These are phyloP conservation scores for Xylaria digitata DNA, from an alignment of 2,329 filamentous ascomycete species.

Conservation along the genomic window DNA sequence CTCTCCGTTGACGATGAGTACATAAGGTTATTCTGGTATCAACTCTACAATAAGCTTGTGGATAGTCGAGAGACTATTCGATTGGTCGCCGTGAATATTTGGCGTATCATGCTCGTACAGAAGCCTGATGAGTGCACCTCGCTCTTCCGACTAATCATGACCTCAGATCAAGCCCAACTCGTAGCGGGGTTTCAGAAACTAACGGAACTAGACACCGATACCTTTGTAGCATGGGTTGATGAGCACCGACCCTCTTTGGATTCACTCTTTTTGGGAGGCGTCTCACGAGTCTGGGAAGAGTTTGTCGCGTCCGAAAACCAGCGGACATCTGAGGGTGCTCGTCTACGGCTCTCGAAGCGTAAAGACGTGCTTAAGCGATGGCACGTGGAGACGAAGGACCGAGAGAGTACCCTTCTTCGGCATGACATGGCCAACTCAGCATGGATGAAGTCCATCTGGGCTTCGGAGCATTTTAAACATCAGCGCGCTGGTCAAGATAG, in stretches of 20 bases:
- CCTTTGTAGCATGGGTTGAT: slow-evolving; percentile 90
- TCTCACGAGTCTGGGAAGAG: slow-evolving; percentile 87
- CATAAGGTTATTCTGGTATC: slow-evolving; percentile 88
- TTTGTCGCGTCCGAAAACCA: slow-evolving; percentile 87
- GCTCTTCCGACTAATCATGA: slow-evolving; percentile 78
- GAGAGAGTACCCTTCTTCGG: slow-evolving; percentile 78
- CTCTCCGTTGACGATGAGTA: slow-evolving; percentile 84
- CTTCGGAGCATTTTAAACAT: slow-evolving; percentile 90
- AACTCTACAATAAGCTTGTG: slow-evolving; percentile 89
- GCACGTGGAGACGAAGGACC: slow-evolving; percentile 74
- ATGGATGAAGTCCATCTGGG: slow-evolving; percentile 96
- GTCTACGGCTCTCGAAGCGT: slow-evolving; percentile 75
- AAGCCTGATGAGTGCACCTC: slow-evolving; percentile 84
- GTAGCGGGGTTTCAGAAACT: slow-evolving; percentile 83
- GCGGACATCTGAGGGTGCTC: slow-evolving; percentile 80
- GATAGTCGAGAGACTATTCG: slow-evolving; percentile 75
- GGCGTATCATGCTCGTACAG: slow-evolving; percentile 93
- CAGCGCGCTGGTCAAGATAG: slow-evolving; percentile 91
- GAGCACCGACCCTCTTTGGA: slow-evolving; percentile 83
- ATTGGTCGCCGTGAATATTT: slow-evolving; percentile 81
- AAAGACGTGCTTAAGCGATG: slow-evolving; percentile 85
- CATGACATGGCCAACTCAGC: slow-evolving; percentile 88
- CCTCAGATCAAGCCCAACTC: slow-evolving; percentile 76
- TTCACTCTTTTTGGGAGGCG: slow-evolving; percentile 80
- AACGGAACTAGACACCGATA: slow-evolving; percentile 87